phyloP scores from a whole-genome alignment of 805 yeast species.

The Yamadazyma paraphyllophila region DNA sequence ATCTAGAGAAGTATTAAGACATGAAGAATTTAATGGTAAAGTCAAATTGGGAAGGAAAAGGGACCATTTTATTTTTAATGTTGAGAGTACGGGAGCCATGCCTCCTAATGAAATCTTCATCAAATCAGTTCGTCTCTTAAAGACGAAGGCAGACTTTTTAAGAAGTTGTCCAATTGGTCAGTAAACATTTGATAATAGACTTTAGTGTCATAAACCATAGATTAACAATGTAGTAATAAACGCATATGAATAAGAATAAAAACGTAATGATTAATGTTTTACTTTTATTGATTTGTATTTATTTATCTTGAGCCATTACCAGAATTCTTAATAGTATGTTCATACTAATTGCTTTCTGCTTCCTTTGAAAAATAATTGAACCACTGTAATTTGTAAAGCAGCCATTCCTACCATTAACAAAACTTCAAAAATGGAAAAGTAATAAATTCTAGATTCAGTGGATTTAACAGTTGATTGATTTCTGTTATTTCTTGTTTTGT shows the following conservation, averaged over 20 bases:
- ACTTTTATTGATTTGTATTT: not conserved
- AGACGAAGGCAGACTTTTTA: constrained; percentile 78
- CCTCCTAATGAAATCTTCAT: constrained; percentile 93
- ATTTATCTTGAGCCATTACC: not conserved
- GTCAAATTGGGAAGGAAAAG: constrained; percentile 89
- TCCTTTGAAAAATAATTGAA: constrained; percentile 69
- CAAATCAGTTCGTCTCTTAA: constrained; percentile 82
- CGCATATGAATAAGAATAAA: not conserved
- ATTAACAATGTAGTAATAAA: not conserved
- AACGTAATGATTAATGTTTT: no score
- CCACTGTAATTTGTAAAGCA: constrained; percentile 61
- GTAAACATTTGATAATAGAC: constrained; percentile 18
- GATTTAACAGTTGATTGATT: constrained; percentile 85
- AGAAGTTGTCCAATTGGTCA: constrained; percentile 75
- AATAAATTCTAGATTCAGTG: constrained; percentile 75
- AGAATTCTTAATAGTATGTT: no score
- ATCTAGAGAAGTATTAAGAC: constrained; percentile 92
- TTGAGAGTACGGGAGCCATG: constrained; percentile 96
- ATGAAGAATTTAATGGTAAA: constrained; percentile 83
- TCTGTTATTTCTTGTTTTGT: constrained; percentile 86
- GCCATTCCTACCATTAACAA: constrained; percentile 75
- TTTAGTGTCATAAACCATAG: no score
- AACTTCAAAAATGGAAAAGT: constrained; percentile 71
- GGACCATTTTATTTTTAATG: constrained; percentile 91
- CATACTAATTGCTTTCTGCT: constrained; percentile 65